These are phyloP conservation scores for Yamadazyma jaroonii DNA, from an alignment of 1,139 yeast species.

Conservation along the genomic window DNA sequence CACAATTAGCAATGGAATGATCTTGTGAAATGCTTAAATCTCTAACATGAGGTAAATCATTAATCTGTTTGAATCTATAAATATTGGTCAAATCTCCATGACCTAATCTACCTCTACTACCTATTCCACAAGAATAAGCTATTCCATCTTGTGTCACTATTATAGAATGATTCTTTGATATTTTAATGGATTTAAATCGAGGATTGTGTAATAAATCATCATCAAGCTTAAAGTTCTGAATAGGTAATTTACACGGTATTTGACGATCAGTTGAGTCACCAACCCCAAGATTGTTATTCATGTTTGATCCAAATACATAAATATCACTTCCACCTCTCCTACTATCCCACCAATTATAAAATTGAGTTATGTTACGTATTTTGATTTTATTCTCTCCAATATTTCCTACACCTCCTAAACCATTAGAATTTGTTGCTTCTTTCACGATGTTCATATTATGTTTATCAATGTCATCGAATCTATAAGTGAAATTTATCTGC, in stretches of 20 bases:
- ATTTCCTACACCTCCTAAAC: slow-evolving; percentile 1
- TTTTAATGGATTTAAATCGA: slow-evolving; percentile 40
- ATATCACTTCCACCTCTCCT: slow-evolving; percentile 59
- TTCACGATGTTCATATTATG: slow-evolving; percentile 4
- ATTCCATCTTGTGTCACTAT: slow-evolving; percentile 55
- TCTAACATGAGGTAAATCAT: slow-evolving; percentile 26
- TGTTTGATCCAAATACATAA: slow-evolving; percentile 64
- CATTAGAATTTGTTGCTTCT: neutral
- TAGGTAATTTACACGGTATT: slow-evolving; percentile 28
- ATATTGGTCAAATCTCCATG: slow-evolving; percentile 37
- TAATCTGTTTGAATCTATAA: slow-evolving; percentile 36
- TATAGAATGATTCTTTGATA: slow-evolving; percentile 69
- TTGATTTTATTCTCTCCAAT: slow-evolving; percentile 4
- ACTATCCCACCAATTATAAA: slow-evolving; percentile 30
- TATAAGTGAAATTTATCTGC: slow-evolving; percentile 20
- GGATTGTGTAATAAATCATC: slow-evolving; percentile 23
- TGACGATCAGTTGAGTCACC: slow-evolving; percentile 64
- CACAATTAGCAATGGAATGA: slow-evolving; percentile 54
- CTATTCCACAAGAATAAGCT: slow-evolving; percentile 63
- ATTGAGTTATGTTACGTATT: slow-evolving; percentile 11
- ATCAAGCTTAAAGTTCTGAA: slow-evolving; percentile 18
- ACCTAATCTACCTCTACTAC: slow-evolving; percentile 73
- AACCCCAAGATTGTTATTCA: slow-evolving; percentile 63
- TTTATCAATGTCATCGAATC: slow-evolving; percentile 16
- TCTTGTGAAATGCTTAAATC: slow-evolving; percentile 58